Conservation (phyloP, 1,284 basidiomycete species). For the Heterobasidion parviporum region DNA sequence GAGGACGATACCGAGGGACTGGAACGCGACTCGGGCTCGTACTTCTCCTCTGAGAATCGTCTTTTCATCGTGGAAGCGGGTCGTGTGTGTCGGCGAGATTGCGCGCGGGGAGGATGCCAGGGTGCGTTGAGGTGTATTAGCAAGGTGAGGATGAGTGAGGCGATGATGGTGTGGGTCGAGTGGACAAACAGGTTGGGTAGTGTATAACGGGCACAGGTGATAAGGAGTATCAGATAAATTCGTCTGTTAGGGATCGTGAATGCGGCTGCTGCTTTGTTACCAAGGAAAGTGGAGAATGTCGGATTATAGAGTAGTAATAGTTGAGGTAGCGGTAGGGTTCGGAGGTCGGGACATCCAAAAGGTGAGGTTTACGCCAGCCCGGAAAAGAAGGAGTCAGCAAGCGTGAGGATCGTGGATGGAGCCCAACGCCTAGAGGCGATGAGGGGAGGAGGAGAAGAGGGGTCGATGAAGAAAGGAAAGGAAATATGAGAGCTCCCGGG, state of each 20-base stretch:
- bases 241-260: conserved; percentile 9
- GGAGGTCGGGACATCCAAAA: conserved; percentile 10
- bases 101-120: too few relatives aligned
- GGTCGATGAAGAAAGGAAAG: conserved; percentile 7
- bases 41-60: conserved; percentile 9
- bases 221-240: background rate
- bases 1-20: conserved; percentile 41
- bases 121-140: background rate
- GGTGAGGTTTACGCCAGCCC: background rate
- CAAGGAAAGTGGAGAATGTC: conserved; percentile 11
- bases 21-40: conserved; percentile 17
- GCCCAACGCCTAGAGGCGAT: conserved; percentile 8
- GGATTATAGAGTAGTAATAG: conserved; percentile 6
- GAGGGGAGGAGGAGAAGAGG: conserved; percentile 1
- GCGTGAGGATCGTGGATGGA: conserved; percentile 4
- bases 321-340: background rate
- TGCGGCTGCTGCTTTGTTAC: conserved; percentile 5
- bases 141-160: background rate
- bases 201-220: conserved; percentile 2
- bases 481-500: background rate
- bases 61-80: conserved; percentile 7
- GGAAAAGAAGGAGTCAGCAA: conserved; percentile 7
- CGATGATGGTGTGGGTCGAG: background rate
- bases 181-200: conserved; percentile 3
- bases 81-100: background rate